Evolutionary conservation across 2,329 filamentous ascomycete genomes (phyloP).

Genomic region (Nemania diffusa): DNA sequence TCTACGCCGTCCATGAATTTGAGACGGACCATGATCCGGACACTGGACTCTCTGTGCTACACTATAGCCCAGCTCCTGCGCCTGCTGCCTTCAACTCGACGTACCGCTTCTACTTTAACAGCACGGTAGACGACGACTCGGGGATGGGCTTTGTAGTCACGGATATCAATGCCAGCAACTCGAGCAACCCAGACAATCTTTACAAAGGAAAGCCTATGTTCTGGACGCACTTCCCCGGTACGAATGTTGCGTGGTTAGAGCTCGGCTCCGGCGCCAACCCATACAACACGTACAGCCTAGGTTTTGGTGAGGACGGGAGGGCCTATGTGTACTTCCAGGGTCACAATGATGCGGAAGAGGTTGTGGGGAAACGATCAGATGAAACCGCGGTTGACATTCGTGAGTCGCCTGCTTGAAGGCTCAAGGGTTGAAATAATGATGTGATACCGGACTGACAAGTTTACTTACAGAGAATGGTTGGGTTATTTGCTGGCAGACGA

Average conservation of each 20-base stretch:
- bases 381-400: constrained; percentile 19
- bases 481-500: constrained; percentile 28
- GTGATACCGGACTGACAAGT: constrained; percentile 24
- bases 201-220: constrained; percentile 30
- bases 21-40: constrained; percentile 21
- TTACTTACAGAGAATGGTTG: constrained; percentile 23
- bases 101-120: constrained; percentile 31
- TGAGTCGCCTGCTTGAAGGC: constrained; percentile 24
- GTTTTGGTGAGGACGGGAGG: constrained; percentile 20
- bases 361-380: constrained; percentile 9
- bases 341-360: constrained; percentile 20
- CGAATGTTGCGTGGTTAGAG: constrained; percentile 26
- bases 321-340: constrained; percentile 20
- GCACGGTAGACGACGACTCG: constrained; percentile 11
- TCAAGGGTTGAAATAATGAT: constrained; percentile 6
- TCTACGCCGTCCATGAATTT: constrained; percentile 27
- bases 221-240: constrained; percentile 23
- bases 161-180: constrained; percentile 25
- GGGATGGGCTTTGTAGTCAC: constrained; percentile 21
- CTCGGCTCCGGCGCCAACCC: constrained; percentile 26
- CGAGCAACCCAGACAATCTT: constrained; percentile 7
- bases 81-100: constrained; percentile 19
- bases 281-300: constrained; percentile 7
- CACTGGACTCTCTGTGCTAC: constrained; percentile 16
- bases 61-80: constrained; percentile 18